phyloP scores from a whole-genome alignment of 805 yeast species.

The Yamadazyma insecticola region DNA sequence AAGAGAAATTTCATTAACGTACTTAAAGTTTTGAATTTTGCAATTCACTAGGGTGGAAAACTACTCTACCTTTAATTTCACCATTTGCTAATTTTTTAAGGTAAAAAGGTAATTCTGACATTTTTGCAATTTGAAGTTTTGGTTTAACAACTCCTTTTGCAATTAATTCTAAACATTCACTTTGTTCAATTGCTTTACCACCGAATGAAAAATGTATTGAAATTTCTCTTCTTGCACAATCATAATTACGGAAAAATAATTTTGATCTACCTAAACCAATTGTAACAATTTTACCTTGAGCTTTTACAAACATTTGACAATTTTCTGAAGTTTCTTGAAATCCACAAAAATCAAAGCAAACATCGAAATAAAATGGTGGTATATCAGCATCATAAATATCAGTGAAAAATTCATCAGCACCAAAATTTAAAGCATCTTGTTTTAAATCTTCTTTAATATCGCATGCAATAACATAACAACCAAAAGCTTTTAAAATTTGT shows the following conservation, averaged over 20 bases:
- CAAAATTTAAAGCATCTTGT: constrained; percentile 24
- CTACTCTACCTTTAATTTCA: constrained; percentile 39
- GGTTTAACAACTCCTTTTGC: constrained; percentile 37
- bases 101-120: constrained; percentile 32
- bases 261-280: constrained; percentile 39
- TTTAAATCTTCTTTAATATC: constrained; percentile 27
- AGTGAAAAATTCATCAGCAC: constrained; percentile 40
- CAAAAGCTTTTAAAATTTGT: constrained; percentile 31
- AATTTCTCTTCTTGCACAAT: constrained; percentile 39
- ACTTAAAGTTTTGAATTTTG: too few species aligned
- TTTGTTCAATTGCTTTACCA: constrained; percentile 41
- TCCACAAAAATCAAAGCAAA: constrained; percentile 37
- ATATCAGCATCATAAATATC: constrained; percentile 23
- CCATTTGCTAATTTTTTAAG: constrained; percentile 33
- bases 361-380: constrained; percentile 31
- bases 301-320: constrained; percentile 26
- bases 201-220: constrained; percentile 38
- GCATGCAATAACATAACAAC: constrained; percentile 28
- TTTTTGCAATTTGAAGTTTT: constrained; percentile 19
- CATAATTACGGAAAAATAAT: constrained; percentile 26
- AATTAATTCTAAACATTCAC: constrained; percentile 40
- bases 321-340: constrained; percentile 23
- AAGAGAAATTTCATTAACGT: too few species aligned
- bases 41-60: constrained; percentile 22
- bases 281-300: constrained; percentile 35